Evolutionary conservation across 768 basidiomycete genomes (phyloP).

Genomic region (Nevesoporus exiguus): DNA sequence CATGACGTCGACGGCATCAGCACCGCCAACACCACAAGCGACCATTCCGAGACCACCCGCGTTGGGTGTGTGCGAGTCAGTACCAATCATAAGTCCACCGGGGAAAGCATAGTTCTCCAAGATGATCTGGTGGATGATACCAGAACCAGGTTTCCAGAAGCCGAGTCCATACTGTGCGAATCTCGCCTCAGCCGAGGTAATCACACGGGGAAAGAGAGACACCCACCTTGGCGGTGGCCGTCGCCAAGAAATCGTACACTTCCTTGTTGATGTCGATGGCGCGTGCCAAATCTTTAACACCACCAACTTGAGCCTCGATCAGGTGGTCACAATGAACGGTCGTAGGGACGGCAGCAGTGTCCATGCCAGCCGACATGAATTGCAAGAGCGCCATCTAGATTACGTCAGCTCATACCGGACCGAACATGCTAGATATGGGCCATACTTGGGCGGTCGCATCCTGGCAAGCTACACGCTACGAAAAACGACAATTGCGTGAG

Average conservation of each 20-base stretch:
- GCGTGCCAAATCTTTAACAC: conserved; percentile 88
- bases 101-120: conserved; percentile 99
- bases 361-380: conserved; percentile 99
- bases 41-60: conserved; percentile 99
- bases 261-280: conserved; percentile 95
- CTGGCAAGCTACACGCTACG: conserved; percentile 83
- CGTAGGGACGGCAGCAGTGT: conserved; percentile 94
- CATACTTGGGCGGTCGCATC: conserved; percentile 90
- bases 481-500: conserved; percentile 6
- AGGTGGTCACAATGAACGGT: conserved; percentile 99
- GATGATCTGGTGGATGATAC: conserved; percentile 99
- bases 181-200: background rate
- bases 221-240: conserved; percentile 84
- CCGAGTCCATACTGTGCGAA: conserved; percentile 84
- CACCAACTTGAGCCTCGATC: conserved; percentile 95
- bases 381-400: conserved; percentile 96
- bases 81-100: conserved; percentile 99
- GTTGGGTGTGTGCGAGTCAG: conserved; percentile 98
- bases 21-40: conserved; percentile 99
- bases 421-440: conserved; percentile 21
- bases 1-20: conserved; percentile 99
- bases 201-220: conserved; percentile 6
- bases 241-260: conserved; percentile 98
- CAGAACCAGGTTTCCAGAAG: conserved; percentile 99
- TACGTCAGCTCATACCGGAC: conserved; percentile 25